These are phyloP conservation scores for Stagonosporopsis vannaccii DNA, from an alignment of 2,329 filamentous ascomycete genomes.

Conservation along the genomic window DNA sequence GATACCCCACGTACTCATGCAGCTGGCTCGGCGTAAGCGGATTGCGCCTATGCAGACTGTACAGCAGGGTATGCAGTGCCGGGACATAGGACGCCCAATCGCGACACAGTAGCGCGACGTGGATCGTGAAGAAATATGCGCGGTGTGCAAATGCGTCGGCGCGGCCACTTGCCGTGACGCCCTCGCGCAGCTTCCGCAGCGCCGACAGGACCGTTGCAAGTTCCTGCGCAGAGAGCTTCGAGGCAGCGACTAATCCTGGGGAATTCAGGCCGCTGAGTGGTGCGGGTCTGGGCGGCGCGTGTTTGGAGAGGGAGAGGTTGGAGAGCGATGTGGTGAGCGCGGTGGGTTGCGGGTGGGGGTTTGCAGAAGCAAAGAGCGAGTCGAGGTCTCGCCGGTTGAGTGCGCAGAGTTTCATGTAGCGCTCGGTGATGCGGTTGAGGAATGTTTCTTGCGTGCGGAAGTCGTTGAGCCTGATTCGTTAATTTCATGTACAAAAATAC, in stretches of 20 bases:
- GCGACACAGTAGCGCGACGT: constrained; percentile 79
- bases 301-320: constrained; percentile 27
- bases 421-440: constrained; percentile 85
- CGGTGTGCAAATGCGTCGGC: constrained; percentile 83
- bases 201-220: constrained; percentile 80
- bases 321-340: constrained; percentile 20
- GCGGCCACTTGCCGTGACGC: constrained; percentile 79
- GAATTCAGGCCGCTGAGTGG: constrained; percentile 20
- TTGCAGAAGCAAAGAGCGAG: constrained; percentile 70
- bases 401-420: constrained; percentile 89
- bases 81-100: constrained; percentile 91
- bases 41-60: constrained; percentile 70
- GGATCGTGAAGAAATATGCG: constrained; percentile 90
- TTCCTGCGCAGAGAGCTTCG: constrained; percentile 56
- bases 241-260: constrained; percentile 33
- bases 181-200: constrained; percentile 91
- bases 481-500: not conserved
- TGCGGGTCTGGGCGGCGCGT: constrained; percentile 22
- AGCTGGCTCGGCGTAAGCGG: constrained; percentile 76
- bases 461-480: constrained; percentile 58
- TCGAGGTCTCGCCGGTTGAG: constrained; percentile 76
- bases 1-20: constrained; percentile 79
- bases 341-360: constrained; percentile 50
- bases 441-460: constrained; percentile 82
- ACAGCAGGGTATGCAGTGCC: constrained; percentile 80